Evolutionary conservation across 2,329 filamentous ascomycete genomes (phyloP), one percentile per base, ranked within the genome.

Genomic region (Phialophora expanda): DNA sequence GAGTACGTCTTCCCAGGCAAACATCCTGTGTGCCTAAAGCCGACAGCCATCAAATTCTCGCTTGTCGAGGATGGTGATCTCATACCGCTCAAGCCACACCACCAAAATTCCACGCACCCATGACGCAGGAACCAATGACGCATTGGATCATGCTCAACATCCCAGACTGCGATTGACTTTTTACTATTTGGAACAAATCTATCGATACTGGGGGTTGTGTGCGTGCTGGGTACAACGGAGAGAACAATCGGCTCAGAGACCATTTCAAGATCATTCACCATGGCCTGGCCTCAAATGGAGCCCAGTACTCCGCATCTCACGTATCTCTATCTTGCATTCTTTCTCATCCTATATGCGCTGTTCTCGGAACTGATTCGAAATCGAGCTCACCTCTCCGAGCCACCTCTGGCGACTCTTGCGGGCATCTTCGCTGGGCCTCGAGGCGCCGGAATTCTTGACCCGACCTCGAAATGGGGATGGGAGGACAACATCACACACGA

Each of bases 361-460:
- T 86, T 85, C 73, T 86, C 84, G 20, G 83, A 82, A 11, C 78
- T 86, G 66, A 86, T 87, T 75, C 85, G 86, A 72, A 85, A 87
- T 73, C 78, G 80, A 50, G 75, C 87, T 32, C 86, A 87, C 78
- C 84, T 87, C 69, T 85, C 85, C 65, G 85, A 87, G 77, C 85
- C 69, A 80, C 85, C 63, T 77, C 84, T 73, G 2, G 92, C 93
- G 58, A 96, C 92, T 2, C 80, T 96, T 56, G 92, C 90, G 75
- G 92, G 92, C 70, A 89, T 96, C 77, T 93, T 95, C 73, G 96
- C 96, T 74, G 92, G 93, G 0, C 93, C 93, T 17, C 88, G 93
- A 81, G 92, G 89, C 46, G 91, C 91, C 66, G 87, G 92, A 73
- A 83, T 96, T 46, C 93, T 96, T 76, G 83, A 94, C 74, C 92